Percentiles rank a stretch among this genome's conserved stretches.
These are phyloP conservation scores for Hymenoscyphus fraxineus DNA, from an alignment of 2,329 filamentous ascomycete species.

Conservation along the genomic window DNA sequence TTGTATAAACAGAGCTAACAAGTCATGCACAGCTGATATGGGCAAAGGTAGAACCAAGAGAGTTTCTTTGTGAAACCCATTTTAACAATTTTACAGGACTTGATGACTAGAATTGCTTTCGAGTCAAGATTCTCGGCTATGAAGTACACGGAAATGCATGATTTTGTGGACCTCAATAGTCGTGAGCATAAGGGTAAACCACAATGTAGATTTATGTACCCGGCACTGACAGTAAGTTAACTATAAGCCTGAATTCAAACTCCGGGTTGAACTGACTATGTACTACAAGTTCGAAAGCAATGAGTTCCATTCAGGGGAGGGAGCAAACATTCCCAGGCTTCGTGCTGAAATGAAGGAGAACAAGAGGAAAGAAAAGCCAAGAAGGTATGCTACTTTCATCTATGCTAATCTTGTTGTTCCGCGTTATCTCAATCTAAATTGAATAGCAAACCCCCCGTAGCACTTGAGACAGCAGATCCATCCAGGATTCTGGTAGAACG, in stretches of 20 bases:
- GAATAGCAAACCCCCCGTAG: neutral
- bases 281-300: neutral
- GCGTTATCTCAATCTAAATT: neutral
- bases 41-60: neutral
- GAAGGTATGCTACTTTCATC: neutral
- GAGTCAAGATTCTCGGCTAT: neutral
- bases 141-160: neutral
- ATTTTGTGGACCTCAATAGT: constrained; percentile 2
- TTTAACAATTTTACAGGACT: neutral
- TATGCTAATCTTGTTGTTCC: neutral
- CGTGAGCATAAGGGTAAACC: constrained; percentile 1
- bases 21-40: neutral
- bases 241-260: neutral
- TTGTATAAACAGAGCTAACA: neutral
- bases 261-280: neutral
- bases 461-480: neutral
- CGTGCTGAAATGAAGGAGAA: neutral
- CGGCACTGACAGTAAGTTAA: neutral
- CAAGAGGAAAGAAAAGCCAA: neutral
- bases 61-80: neutral
- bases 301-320: neutral
- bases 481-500: neutral
- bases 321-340: constrained; percentile 3
- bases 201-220: constrained; percentile 1
- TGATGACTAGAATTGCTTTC: constrained; percentile 4